phyloP scores from a whole-genome alignment of 352 stramenopile genomes.

The Globisporangium cystogenes region DNA sequence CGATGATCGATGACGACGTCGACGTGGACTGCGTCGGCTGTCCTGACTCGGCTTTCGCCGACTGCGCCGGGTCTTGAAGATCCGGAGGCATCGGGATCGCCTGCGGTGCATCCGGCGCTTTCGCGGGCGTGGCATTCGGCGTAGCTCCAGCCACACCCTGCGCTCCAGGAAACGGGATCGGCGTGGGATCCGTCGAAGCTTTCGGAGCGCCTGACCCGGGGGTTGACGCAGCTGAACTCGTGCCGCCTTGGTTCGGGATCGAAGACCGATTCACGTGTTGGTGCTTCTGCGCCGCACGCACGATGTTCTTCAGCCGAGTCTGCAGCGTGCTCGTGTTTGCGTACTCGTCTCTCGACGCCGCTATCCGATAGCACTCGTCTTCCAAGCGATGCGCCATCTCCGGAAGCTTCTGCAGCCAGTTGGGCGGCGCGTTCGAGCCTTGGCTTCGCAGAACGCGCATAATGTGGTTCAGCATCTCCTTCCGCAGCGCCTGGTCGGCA shows the following conservation, averaged over 20 bases:
- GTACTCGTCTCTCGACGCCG: conserved; percentile 91
- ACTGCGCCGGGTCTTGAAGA: conserved; percentile 36
- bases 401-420: conserved; percentile 96
- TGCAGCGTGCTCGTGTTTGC: conserved; percentile 94
- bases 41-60: conserved; percentile 24
- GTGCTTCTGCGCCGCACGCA: conserved; percentile 70
- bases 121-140: conserved; percentile 9
- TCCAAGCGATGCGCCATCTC: conserved; percentile 98
- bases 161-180: conserved; percentile 58
- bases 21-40: conserved; percentile 15
- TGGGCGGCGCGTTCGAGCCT: conserved; percentile 92
- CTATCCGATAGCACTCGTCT: conserved; percentile 93
- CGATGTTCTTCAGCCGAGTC: conserved; percentile 93
- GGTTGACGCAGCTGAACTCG: conserved; percentile 12
- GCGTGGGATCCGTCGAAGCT: conserved; percentile 11
- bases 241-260: conserved; percentile 6
- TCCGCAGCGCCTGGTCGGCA: conserved; percentile 65
- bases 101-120: conserved; percentile 26
- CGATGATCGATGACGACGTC: conserved; percentile 28
- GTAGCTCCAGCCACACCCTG: conserved; percentile 24
- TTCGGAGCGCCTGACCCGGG: conserved; percentile 7
- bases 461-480: conserved; percentile 89
- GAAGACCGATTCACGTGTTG: conserved; percentile 35
- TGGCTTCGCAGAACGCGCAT: conserved; percentile 94
- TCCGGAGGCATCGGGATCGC: conserved; percentile 76